Conservation (phyloP, 768 basidiomycete genomes). For the Lentinula boryana region DNA sequence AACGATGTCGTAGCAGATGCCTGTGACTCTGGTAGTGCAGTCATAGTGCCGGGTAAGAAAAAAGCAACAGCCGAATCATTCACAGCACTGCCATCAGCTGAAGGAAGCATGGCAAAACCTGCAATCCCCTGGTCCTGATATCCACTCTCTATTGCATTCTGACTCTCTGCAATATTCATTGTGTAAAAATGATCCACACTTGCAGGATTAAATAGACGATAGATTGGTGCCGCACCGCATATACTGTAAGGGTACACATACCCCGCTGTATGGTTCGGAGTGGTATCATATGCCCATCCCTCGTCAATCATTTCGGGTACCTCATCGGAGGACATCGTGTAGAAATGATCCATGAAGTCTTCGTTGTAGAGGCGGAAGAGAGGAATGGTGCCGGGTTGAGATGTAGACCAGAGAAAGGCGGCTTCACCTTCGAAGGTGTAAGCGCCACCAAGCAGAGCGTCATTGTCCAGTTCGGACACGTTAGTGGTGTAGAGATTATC, state of each 20-base stretch:
- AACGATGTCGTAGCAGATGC: background rate
- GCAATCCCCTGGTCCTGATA: conserved; percentile 1
- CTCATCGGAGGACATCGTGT: background rate
- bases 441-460: background rate
- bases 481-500: background rate
- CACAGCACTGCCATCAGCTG: background rate
- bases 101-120: background rate
- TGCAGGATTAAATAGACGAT: background rate
- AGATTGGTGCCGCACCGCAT: background rate
- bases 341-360: background rate
- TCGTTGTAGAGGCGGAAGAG: background rate
- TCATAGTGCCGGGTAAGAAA: background rate
- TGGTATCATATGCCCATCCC: background rate
- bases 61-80: background rate
- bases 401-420: background rate
- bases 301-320: background rate
- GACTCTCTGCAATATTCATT: background rate
- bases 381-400: background rate
- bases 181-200: background rate
- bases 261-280: background rate
- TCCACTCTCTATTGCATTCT: background rate
- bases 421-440: background rate
- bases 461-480: background rate
- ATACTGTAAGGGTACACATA: conserved; percentile 1
- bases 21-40: background rate